Evolutionary conservation across 2,329 filamentous ascomycete genomes (phyloP), one percentile per base, ranked within the genome.

Genomic region (Fusarium sp.): DNA sequence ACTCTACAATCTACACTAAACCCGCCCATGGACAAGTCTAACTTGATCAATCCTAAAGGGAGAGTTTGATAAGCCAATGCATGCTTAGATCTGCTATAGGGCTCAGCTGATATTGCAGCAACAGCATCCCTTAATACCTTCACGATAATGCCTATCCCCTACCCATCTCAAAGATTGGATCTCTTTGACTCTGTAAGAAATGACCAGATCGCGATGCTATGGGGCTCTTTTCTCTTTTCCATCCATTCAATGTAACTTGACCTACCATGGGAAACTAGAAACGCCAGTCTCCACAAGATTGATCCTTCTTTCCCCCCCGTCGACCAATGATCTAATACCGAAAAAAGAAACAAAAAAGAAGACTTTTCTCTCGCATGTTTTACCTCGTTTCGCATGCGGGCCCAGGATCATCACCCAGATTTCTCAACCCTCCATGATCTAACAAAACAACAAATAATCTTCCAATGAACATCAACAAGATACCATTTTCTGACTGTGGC

Each of bases 331-430:
- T 49, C 25, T 58, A 69, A 69, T 46, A 71, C 56, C 18, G 15
- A 71, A 73, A 64, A 57, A 60, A 62, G 69, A 58, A 73, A 61
- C 32, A 60, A 61, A 44, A 40, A 66, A 52, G 46, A 47, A 67
- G 56, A 71, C 38, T 67, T 71, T 71, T 64, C 43, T 15, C 25
- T 35, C 43, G 54, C 54, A 35, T 69, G 65, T 65, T 64, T 69
- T 59, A 69, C 33, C 54, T 60, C 44, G 63, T 69, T 74, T 62
- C 59, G 56, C 46, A 44, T 68, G 30, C 43, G 47, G 42, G 28
- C 56, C 56, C 21, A 16, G 30, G 40, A 23, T 49, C 16, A 35
- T 25, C 61, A 62, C 71, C 71, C 71, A 56, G 67, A 68, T 71
- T 71, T 37, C 38, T 53, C 56, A 38, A 35, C 62, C 69, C 60